Evolutionary conservation across 2,329 filamentous ascomycete species (phyloP), one percentile per base, ranked within the genome.

Genomic region (Neofusicoccum ribis): DNA sequence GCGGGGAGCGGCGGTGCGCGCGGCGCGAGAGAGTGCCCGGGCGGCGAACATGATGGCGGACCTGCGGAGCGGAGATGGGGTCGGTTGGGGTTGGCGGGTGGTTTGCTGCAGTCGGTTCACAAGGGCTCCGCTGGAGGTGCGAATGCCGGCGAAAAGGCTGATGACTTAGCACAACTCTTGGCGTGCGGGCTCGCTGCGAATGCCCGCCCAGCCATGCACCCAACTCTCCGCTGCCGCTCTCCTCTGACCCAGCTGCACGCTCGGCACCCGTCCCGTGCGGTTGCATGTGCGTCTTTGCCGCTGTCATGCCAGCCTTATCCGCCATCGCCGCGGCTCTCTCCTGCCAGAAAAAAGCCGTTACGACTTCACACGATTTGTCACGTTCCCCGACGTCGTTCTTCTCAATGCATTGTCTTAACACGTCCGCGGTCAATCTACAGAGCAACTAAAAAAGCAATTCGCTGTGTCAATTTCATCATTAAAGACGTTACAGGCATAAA

Each of bases 1-100:
- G 80, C 89, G 84, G 74, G 81, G 80, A 70, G 77, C 79, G 75
- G 80, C 81, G 75, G 83, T 82, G 75, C 85, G 85, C 76, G 85
- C 80, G 79, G 83, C 82, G 73, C 83, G 81, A 77, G 83, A 83
- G 77, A 83, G 82, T 74, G 82, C 78, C 75, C 84, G 82, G 78
- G 81, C 80, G 77, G 84, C 81, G 77, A 85, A 77, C 85, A 88
- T 87, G 70, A 68, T 73, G 71, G 70, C 69, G 69, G 69, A 60
- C 60, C 58, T 47, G 64, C 39, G 58, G 64, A 66, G 59, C 46
- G 41, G 58, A 54, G 56, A 60, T 66, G 49, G 58, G 27, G 61
- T 47, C 54, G 54, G 63, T 50, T 59, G 54, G 46, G 54, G 56
- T 60, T 59, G 63, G 54, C 54, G 52, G 63, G 43, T 20, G 56